Base-by-base conservation (phyloP, 1,139 yeast genomes). In the Insectozyma bohioensis region DNA sequence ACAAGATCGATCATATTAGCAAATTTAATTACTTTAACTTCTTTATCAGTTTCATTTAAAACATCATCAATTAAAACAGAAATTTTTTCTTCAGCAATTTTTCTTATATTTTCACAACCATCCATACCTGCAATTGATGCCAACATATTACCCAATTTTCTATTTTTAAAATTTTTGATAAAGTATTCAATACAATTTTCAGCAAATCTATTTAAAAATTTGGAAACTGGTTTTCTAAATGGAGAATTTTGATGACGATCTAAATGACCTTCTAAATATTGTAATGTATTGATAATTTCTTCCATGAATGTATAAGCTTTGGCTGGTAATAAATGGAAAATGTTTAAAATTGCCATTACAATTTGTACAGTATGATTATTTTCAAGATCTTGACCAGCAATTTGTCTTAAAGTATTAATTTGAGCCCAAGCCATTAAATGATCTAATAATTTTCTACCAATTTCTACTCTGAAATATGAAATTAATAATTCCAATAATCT, bases 361-460 rank as follows among this genome's bases (percentile, higher is more conserved):
- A 92, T 83, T 51, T 85, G 85, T 11, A 87, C 83, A 1, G 90
- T 84, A 31, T 83, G 84, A 40, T 86, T 86, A 41, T 81, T 85
- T 26, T 81, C 87, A 40, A 87, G 67, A 35, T 83, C 90, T 47
- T 80, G 85, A 17, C 79, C 75, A 0, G 95, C 80, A 34, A 83
- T 74, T 44, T 76, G 76, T 32, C 85, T 76, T 31, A 94, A 61
- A 1, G 85, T 78, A 29, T 77, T 75, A 6, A 95, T 87, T 46
- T 87, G 94, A 0, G 97, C 96, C 96, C 97, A 90, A 0, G 97
- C 96, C 75, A 83, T 85, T 46, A 92, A 67, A 58, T 94, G 98
- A 50, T 94, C 98, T 19, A 94, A 70, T 35, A 94, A 66, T 51
- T 94, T 94, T 36, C 90, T 75, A 20, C 99, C 99, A 46, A 94